These are phyloP conservation scores for Zoysia matrella DNA, from an alignment of 202 grass and related monocot genomes.

Conservation along the genomic window DNA sequence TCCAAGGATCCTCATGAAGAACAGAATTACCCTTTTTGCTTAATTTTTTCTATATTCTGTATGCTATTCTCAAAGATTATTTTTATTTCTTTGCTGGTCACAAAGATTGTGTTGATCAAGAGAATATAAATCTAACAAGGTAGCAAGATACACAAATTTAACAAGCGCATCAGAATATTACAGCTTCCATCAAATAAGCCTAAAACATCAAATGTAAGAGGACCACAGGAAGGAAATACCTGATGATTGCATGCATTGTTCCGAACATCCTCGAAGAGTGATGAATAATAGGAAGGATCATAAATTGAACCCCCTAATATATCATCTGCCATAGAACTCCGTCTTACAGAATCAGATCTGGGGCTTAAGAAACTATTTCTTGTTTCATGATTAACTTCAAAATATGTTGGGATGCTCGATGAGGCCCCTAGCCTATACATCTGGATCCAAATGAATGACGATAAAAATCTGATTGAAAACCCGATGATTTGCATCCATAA, in stretches of 20 bases:
- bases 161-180: neutral
- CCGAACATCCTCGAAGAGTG: constrained; percentile 83
- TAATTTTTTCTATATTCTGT: neutral
- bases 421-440: constrained; percentile 88
- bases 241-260: constrained; percentile 72
- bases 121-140: neutral
- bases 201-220: neutral
- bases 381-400: constrained; percentile 68
- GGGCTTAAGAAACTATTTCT: constrained; percentile 88
- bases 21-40: neutral
- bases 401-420: constrained; percentile 53
- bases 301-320: constrained; percentile 97
- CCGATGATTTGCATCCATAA: constrained; percentile 98
- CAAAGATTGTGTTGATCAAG: neutral
- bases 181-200: neutral
- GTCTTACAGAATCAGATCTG: constrained; percentile 69
- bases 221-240: constrained; percentile 45
- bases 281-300: constrained; percentile 90
- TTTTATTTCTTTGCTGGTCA: neutral
- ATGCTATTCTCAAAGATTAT: neutral
- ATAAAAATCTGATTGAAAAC: constrained; percentile 96
- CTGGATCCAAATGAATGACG: constrained; percentile 96
- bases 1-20: neutral
- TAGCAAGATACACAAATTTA: constrained; percentile 18
- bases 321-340: constrained; percentile 83